phyloP scores from a whole-genome alignment of 2,329 filamentous ascomycete species.

The Cyanodermella asteris region DNA sequence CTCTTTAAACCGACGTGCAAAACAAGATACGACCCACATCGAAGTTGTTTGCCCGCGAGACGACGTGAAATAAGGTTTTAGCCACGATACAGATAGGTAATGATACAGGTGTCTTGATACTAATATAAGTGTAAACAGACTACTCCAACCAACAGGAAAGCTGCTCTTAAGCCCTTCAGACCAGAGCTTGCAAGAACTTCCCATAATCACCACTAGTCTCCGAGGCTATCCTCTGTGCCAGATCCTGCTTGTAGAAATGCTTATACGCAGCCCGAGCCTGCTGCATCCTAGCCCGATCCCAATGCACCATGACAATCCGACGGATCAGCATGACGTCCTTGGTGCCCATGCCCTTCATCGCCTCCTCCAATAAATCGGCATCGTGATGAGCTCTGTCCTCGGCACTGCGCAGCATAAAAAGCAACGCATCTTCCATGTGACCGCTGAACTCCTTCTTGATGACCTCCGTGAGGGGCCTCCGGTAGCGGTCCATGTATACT shows the following conservation, averaged over 20 bases:
- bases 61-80: no score
- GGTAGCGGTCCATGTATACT: conserved; percentile 52
- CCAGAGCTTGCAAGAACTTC: conserved; percentile 47
- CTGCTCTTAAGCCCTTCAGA: no score
- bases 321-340: conserved; percentile 62
- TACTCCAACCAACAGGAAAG: no score
- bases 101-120: no score
- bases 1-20: no score
- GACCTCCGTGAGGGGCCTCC: conserved; percentile 45
- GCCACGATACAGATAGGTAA: no score
- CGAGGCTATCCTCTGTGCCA: conserved; percentile 48
- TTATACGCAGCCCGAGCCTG: conserved; percentile 62
- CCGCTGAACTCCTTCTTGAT: conserved; percentile 71
- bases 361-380: conserved; percentile 58
- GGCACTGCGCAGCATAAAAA: conserved; percentile 58
- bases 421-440: conserved; percentile 71
- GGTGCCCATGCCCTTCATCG: conserved; percentile 73
- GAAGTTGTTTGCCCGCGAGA: no score
- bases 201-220: conserved; percentile 78
- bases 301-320: conserved; percentile 62
- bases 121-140: no score
- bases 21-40: no score
- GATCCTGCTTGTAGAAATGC: conserved; percentile 43
- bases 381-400: conserved; percentile 68
- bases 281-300: conserved; percentile 53